Conservation (phyloP, 768 basidiomycete species). For the Mycena epipterygia region DNA sequence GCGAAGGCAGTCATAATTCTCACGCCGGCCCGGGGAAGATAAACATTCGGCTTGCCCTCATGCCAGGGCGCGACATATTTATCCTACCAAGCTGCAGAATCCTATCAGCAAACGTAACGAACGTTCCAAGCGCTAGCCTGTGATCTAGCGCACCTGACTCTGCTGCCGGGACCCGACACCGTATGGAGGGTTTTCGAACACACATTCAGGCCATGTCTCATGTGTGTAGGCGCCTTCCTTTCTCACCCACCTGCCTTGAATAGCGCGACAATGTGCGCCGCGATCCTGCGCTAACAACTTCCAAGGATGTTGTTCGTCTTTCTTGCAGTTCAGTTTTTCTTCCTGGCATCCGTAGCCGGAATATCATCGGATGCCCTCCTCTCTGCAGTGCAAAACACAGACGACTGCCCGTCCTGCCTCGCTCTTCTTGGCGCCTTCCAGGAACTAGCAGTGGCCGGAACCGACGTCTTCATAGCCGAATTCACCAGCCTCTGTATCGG, state of each 20-base stretch:
- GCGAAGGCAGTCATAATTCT: no score
- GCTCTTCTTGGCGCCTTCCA: conserved; percentile 28
- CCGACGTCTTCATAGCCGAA: conserved; percentile 15
- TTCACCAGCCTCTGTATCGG: conserved; percentile 29
- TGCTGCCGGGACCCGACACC: background rate
- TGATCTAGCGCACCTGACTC: conserved; percentile 7
- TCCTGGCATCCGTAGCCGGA: background rate
- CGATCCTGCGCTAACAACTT: background rate
- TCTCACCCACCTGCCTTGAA: conserved; percentile 16
- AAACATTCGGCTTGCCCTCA: no score
- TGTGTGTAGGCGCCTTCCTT: conserved; percentile 20
- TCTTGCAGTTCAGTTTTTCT: background rate
- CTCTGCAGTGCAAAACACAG: conserved; percentile 13
- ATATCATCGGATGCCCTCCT: background rate
- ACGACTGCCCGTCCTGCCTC: conserved; percentile 31
- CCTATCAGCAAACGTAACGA: conserved; percentile 2
- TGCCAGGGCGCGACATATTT: background rate
- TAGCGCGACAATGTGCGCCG: background rate
- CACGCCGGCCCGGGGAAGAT: no score
- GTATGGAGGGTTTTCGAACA: background rate
- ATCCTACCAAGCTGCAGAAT: background rate
- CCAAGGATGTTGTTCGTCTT: conserved; percentile 15
- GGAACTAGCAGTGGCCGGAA: conserved; percentile 6
- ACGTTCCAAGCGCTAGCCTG: background rate
- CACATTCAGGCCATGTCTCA: background rate